Evolutionary conservation across 2,329 filamentous ascomycete species (phyloP).

Genomic region (Scytalidium sp.): DNA sequence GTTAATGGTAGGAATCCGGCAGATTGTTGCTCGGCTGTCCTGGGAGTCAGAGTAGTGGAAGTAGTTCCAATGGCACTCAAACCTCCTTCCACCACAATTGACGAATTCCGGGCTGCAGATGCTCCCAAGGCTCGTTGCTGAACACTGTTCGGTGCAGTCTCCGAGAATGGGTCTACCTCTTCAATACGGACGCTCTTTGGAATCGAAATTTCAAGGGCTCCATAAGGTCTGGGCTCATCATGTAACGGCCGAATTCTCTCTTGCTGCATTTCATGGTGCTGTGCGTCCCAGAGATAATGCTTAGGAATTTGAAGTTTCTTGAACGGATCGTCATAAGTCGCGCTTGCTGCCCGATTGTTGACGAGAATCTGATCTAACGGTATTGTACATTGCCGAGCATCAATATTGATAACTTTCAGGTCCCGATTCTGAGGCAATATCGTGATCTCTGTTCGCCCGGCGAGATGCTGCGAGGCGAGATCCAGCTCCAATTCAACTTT

Average conservation of each 20-base stretch:
- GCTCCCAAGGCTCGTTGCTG: conserved; percentile 33
- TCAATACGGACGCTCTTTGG: conserved; percentile 61
- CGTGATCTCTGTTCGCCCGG: conserved; percentile 77
- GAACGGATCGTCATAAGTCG: conserved; percentile 59
- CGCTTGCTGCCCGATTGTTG: conserved; percentile 30
- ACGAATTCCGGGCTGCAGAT: conserved; percentile 18
- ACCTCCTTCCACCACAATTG: conserved; percentile 30
- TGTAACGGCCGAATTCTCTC: conserved; percentile 53
- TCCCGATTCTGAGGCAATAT: conserved; percentile 57
- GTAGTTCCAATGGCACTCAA: conserved; percentile 28
- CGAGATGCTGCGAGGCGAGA: conserved; percentile 71
- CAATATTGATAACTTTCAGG: conserved; percentile 55
- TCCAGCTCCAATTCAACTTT: conserved; percentile 87
- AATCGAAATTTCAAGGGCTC: conserved; percentile 56
- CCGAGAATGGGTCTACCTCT: conserved; percentile 51
- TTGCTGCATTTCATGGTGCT: conserved; percentile 73
- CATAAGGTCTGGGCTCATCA: conserved; percentile 38
- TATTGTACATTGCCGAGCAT: conserved; percentile 61
- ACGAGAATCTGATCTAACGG: conserved; percentile 52
- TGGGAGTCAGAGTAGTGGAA: conserved; percentile 25
- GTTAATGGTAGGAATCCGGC: conserved; percentile 55
- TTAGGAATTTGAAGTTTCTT: conserved; percentile 58
- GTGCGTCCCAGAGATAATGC: conserved; percentile 59
- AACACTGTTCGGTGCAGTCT: conserved; percentile 43
- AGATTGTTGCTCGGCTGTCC: conserved; percentile 31